Base-by-base conservation (phyloP, 1,284 basidiomycete genomes). In the Puccinia polysora region DNA sequence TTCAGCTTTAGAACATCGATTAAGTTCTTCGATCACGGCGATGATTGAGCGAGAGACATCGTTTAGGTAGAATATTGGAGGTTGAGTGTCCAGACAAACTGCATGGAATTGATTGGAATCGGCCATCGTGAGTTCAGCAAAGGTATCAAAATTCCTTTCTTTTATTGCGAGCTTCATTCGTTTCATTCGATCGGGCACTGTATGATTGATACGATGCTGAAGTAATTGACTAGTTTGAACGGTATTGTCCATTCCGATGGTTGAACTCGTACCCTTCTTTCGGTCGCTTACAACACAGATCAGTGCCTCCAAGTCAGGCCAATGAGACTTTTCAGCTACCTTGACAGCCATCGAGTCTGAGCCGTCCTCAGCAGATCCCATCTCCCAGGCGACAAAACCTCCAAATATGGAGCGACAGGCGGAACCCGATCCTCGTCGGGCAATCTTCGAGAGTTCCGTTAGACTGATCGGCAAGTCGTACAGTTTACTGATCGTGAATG, bases 51-150 rank as follows among this genome's bases (percentile, higher is more conserved):
- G 85, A 75, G 88, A 90, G 76, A 94, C 90, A 81, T 99, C 95
- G 83, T 97, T 98, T 86, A 99, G 88, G 84, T 99, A 98, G 81
- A 98, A 97, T 82, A 98, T 98, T 56, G 95, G 96, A 0, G 95
- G 96, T 58, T 88, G 85, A 0, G 95, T 98, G 82, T 99, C 96
- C 76, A 98, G 87, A 74, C 90, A 91, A 76, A 96, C 91, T 28
- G 95, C 94, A 80, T 99, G 95, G 86, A 99, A 99, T 82, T 91
- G 89, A 83, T 97, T 99, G 74, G 91, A 95, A 81, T 99, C 95
- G 73, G 86, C 87, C 91, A 97, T 98, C 36, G 95, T 98, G 80
- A 97, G 86, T 65, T 83, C 82, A 1, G 93, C 94, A 77, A 98
- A 98, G 0, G 85, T 78, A 78, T 92, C 87, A 80, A 99, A 99